phyloP scores from a whole-genome alignment of 441 rosid species.

The Syzygium syzygioides region DNA sequence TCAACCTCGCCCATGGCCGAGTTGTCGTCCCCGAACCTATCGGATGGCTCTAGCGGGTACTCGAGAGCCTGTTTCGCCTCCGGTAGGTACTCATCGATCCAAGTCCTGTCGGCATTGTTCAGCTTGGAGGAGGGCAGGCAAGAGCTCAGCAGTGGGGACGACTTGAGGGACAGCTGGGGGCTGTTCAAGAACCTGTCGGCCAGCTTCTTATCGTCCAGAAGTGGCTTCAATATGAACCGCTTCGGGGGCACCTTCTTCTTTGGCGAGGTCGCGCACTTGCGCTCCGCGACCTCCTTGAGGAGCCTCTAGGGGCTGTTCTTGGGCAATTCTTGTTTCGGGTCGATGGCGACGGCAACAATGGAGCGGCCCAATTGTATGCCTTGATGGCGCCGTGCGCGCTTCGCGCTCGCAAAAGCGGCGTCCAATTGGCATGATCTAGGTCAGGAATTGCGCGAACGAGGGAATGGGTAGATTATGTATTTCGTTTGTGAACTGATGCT shows the following conservation, averaged over 20 bases:
- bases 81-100: slow-evolving; percentile 86
- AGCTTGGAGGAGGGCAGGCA: slow-evolving; percentile 78
- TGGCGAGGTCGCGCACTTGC: slow-evolving; percentile 57
- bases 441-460: background rate
- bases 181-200: slow-evolving; percentile 73
- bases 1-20: slow-evolving; percentile 31
- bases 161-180: slow-evolving; percentile 80
- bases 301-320: slow-evolving; percentile 81
- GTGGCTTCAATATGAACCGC: slow-evolving; percentile 68
- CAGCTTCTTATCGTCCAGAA: slow-evolving; percentile 74
- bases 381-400: background rate
- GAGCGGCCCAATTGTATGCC: no score
- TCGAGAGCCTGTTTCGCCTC: slow-evolving; percentile 95
- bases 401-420: background rate
- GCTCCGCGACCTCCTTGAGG: slow-evolving; percentile 84
- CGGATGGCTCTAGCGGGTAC: slow-evolving; percentile 67
- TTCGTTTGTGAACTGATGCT: background rate
- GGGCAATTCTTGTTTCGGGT: slow-evolving; percentile 49
- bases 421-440: background rate
- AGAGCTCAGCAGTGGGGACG: slow-evolving; percentile 80
- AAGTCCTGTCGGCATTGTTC: slow-evolving; percentile 78
- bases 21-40: slow-evolving; percentile 60
- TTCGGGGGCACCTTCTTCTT: slow-evolving; percentile 69
- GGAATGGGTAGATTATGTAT: background rate
- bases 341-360: no score